Base-by-base conservation (phyloP, 225 moss, liverwort and hornwort species). In the Bryum argenteum region DNA sequence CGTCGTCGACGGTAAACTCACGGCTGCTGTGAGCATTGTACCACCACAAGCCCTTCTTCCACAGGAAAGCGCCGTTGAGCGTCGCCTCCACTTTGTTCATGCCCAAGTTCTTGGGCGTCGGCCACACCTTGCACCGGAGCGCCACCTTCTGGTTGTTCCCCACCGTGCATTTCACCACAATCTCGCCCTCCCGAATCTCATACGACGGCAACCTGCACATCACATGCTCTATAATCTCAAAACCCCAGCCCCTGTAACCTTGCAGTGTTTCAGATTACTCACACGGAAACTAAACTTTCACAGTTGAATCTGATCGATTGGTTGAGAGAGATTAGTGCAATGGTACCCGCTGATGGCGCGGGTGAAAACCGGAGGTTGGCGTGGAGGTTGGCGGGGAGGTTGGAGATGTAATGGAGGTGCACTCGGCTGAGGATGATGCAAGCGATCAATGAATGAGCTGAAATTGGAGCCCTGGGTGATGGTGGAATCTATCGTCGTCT, bases 21-120 rank as follows among this genome's bases (percentile, higher is more conserved):
- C 86, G 86, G 62, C 69, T 80, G 78, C 83, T 75, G 53, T 50
- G 80, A 16, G 73, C 80, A n/a, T 86, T 86, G 78, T 78, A 86
- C 70, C 72, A 80, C 86, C 86, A 86, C 41, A 86, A 43, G 15
- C 86, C 83, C 67, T 86, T 86, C 76, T 86, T 86, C 86, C 86
- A 86, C 63, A 86, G 57, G 64, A 83, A 87, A 4, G 80, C 80
- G 5, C 78, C 80, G 16, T 87, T 87, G 11, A 78, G 42, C 23
- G 87, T 75, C 33, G 87, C 87, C 78, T 87, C 87, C 28, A 87
- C 75, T 72, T 87, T 87, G 45, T 87, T 87, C 80, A 87, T 67
- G 67, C 87, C 87, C 70, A 87, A 56, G 67, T 87, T 87, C 67
- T 87, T 81, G 19, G 80, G 80, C 20, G 83, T 87, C 41, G 87